Base-by-base conservation (phyloP, 202 grass and related monocot genomes). In the Brachypodium distachyon region DNA sequence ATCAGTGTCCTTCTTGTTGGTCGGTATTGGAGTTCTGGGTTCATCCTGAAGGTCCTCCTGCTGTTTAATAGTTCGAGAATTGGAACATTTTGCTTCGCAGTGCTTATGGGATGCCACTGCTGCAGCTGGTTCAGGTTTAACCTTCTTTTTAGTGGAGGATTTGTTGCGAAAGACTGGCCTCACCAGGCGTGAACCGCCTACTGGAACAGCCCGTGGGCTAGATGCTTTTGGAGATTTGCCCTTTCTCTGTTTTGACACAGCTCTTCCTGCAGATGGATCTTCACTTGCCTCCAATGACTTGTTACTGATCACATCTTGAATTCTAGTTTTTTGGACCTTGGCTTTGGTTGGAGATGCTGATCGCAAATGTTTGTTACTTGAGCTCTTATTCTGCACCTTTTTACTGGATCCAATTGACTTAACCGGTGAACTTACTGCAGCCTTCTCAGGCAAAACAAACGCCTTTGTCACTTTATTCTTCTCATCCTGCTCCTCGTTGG, bases 301-400 rank as follows among this genome's bases (percentile, higher is more conserved):
- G 14, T 76, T 88, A 57, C 73, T 84, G 68, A 99, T 92, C 22
- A 93, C 86, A 74, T 96, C 96, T 78, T 93, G 96, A 59, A 99
- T 99, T 71, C 90, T 92, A 61, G 93, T 89, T 63, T 93, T 99
- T 26, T 87, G 81, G 16, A 86, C 74, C 81, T 84, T 90, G 4
- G 70, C 33, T 70, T 64, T 44, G 44, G 74, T 57, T 51, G 89
- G 86, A 83, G 86, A 90, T 21, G 73, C 85, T 55, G 96, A 84
- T 22, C 82, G 56, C n/a, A 74, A 10, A 80, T 80, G 81, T 62
- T 89, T 91, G 52, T 86, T 81, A 65, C 75, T 77, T 44, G 85
- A 79, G 66, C 73, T 85, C 53, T 90, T 77, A 11, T 31, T 77
- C 43, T 40, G 55, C 3, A 19, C 65, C 70, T 91, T 87, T 3